phyloP scores from a whole-genome alignment of 1,284 basidiomycete genomes.

The Thelephora terrestris region DNA sequence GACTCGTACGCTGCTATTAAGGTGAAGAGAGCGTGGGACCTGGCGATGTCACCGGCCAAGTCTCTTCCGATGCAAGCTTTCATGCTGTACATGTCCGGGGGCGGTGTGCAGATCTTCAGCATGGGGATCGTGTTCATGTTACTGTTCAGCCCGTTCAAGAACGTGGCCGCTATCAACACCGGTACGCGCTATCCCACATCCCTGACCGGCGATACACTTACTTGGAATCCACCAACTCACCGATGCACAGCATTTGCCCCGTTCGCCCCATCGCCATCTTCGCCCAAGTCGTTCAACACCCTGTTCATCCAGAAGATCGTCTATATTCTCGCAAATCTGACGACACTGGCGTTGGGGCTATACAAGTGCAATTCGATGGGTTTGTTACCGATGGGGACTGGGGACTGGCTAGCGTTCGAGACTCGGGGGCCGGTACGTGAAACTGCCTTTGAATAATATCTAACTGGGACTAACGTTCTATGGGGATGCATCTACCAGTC shows the following conservation, averaged over 20 bases:
- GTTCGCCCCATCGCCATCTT: slow-evolving; percentile 46
- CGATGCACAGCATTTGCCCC: slow-evolving; percentile 47
- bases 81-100: slow-evolving; percentile 95
- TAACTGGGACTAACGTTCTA: neutral
- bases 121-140: slow-evolving; percentile 91
- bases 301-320: slow-evolving; percentile 57
- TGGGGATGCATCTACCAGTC: slow-evolving; percentile 4
- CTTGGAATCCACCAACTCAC: neutral
- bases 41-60: slow-evolving; percentile 78
- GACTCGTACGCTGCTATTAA: slow-evolving; percentile 57
- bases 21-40: slow-evolving; percentile 78
- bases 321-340: slow-evolving; percentile 60
- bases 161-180: slow-evolving; percentile 63
- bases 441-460: slow-evolving; percentile 4
- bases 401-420: slow-evolving; percentile 90
- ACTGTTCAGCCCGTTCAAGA: slow-evolving; percentile 72
- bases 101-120: slow-evolving; percentile 88
- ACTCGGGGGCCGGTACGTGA: slow-evolving; percentile 57
- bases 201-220: slow-evolving; percentile 1
- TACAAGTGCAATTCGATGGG: slow-evolving; percentile 92
- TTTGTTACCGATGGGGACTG: slow-evolving; percentile 76
- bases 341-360: slow-evolving; percentile 71
- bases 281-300: slow-evolving; percentile 40
- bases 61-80: slow-evolving; percentile 89
- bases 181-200: slow-evolving; percentile 34